Evolutionary conservation across 176 grass and related monocot species (phyloP), one percentile per base, ranked within the genome.

Genomic region (Zea mays): DNA sequence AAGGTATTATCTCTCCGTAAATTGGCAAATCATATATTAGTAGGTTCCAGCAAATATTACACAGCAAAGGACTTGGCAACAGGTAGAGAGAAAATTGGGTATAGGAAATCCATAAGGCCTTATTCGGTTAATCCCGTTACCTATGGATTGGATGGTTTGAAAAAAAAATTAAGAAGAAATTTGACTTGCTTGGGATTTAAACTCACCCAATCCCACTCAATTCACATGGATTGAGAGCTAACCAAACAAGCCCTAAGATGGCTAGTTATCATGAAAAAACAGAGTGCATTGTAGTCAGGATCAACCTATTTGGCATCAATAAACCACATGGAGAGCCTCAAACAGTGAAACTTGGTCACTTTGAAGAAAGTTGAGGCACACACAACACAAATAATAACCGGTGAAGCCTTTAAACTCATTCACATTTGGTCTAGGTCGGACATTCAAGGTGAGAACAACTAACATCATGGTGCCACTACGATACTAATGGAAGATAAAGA

Each of bases 21-120:
- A 54, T 58, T 86, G 72, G 6, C 77, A 49, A 21, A 82, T 51
- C 57, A 78, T 64, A 65, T 36, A 57, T 49, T 48, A 72, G 15
- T 73, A 37, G 21, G 13, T 2, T 71, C 2, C 35, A 47, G 8
- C 3, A 57, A 60, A 80, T 27, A 12, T 61, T 12, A 61, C 3
- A 37, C 35, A 59, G 4, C 36, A 6, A 75, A 40, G 7, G n/a
- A 44, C 6, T 27, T 15, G 55, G 63, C n/a, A 8, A 27, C 2
- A 40, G 13, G 19, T 11, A 7, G 12, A 17, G 6, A 41, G 10
- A 43, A 14, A 19, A 15, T 8, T 10, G 16, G 8, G 16, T 14
- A 57, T 0, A 58, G 56, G 37, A 73, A 41, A 7, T 36, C 12
- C 8, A 76, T 75, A 45, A n/a, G n/a, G n/a, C n/a, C n/a, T n/a